Conservation (phyloP, 2,329 filamentous ascomycete species). For the Truncatella angustata region DNA sequence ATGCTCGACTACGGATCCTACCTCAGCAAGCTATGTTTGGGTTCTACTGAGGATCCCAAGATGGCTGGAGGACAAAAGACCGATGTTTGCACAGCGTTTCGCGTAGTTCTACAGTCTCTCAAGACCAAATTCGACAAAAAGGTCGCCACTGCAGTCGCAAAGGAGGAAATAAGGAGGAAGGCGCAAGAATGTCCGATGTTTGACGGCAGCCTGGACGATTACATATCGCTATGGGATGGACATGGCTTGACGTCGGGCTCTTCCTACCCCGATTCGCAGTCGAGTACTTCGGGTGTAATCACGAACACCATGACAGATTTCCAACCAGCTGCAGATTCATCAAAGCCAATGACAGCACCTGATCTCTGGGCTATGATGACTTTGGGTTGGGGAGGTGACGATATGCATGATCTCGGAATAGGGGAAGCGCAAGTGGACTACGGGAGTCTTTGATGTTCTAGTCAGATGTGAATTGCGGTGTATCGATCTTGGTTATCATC, state of each 20-base stretch:
- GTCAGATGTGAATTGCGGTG: no score
- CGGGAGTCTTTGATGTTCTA: no score
- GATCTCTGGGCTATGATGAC: constrained; percentile 27
- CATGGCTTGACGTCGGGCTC: background rate
- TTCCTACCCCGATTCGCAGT: background rate
- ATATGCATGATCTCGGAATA: background rate
- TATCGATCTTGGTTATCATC: no score
- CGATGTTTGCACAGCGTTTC: constrained; percentile 44
- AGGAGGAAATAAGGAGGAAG: constrained; percentile 14
- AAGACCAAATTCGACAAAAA: constrained; percentile 44
- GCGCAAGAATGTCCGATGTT: constrained; percentile 46
- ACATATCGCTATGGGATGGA: constrained; percentile 8
- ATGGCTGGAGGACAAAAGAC: constrained; percentile 19
- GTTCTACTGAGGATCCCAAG: constrained; percentile 16
- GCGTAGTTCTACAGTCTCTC: constrained; percentile 44
- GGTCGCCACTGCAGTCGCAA: constrained; percentile 31
- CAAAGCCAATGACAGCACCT: constrained; percentile 9
- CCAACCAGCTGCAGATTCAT: background rate
- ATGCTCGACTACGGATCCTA: constrained; percentile 39
- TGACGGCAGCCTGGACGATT: constrained; percentile 41
- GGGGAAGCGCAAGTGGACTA: background rate
- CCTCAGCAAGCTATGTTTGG: constrained; percentile 33
- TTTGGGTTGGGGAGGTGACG: constrained; percentile 19
- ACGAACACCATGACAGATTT: background rate
- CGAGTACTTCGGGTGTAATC: background rate